Evolutionary conservation across 2,329 filamentous ascomycete genomes (phyloP).

Genomic region (Verticillium tricorpus): DNA sequence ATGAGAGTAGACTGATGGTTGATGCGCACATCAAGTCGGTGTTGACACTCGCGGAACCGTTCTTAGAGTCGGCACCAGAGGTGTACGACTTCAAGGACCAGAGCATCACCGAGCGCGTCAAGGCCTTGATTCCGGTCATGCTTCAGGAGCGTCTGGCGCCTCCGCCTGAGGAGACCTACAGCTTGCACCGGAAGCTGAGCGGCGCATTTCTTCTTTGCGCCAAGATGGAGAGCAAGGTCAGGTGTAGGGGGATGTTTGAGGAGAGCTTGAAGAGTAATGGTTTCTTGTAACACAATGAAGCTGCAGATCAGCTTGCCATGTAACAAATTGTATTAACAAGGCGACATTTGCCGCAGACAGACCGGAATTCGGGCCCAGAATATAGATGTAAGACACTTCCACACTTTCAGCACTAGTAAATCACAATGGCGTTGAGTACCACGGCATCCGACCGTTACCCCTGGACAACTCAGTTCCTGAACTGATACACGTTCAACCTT

Average conservation of each 20-base stretch:
- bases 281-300: constrained; percentile 3
- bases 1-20: constrained; percentile 80
- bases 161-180: constrained; percentile 96
- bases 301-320: not conserved
- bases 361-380: not conserved
- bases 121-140: constrained; percentile 87
- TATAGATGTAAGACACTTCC: not conserved
- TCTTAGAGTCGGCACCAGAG: constrained; percentile 68
- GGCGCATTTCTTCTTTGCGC: constrained; percentile 93
- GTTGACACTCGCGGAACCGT: constrained; percentile 87
- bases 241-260: constrained; percentile 75
- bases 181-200: constrained; percentile 88
- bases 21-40: constrained; percentile 87
- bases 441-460: too few relatives aligned
- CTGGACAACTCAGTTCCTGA: too few relatives aligned
- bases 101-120: constrained; percentile 93
- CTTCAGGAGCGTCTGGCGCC: constrained; percentile 81
- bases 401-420: not conserved
- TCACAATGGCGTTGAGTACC: too few relatives aligned
- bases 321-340: not conserved
- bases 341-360: not conserved
- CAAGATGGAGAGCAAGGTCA: constrained; percentile 74
- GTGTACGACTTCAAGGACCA: constrained; percentile 91
- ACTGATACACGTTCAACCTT: too few relatives aligned
- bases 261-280: constrained; percentile 40